Base-by-base conservation (phyloP, 768 basidiomycete species). In the Mrakia frigida region DNA sequence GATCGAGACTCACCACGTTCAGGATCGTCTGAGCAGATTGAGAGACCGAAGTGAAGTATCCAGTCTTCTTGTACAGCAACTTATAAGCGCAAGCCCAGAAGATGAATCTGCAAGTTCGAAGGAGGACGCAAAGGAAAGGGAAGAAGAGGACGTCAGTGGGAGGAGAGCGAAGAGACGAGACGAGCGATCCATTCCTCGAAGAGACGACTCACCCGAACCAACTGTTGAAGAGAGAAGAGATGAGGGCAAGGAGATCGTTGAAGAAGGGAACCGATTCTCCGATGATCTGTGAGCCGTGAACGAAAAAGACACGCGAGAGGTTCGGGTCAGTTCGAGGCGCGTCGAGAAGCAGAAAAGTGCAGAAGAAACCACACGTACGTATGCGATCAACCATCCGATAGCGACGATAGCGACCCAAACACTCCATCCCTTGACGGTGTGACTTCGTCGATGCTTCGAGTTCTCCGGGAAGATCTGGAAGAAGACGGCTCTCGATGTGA, bases 391-490 rank as follows among this genome's bases (percentile, higher is more conserved):
- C 46, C 46, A 50, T 21, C 46, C 46, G 2, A 50, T 18, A 2
- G 46, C 46, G 3, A 50, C 46, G 46, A 50, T 50, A 14, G 70
- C 59, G 33, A 77, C 60, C 80, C 80, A 81, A 25, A 78, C 72
- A 25, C 59, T 50, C 80, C 80, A 81, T 2, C 80, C 80, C 35
- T 76, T 77, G 60, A 76, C 76, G n/a, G 80, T 81, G 53, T 81
- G 80, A 25, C 59, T 60, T 52, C 75, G 69, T 28, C 80, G 73
- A 31, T 81, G 80, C 50, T 74, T 73, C 37, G 78, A 79, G 53
- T 74, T 73, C 72, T 81, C 80, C 25, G 52, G 33, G 77, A 78
- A 81, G 77, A 81, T 77, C 65, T 80, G 80, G 79, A 81, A 81
- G 75, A 81, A 79, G 70, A 81, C 60, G 21, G 80, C 79, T 7